Evolutionary conservation across 352 stramenopile genomes (phyloP), one percentile per base, ranked within the genome.

Genomic region (Elongisporangium senticosum): DNA sequence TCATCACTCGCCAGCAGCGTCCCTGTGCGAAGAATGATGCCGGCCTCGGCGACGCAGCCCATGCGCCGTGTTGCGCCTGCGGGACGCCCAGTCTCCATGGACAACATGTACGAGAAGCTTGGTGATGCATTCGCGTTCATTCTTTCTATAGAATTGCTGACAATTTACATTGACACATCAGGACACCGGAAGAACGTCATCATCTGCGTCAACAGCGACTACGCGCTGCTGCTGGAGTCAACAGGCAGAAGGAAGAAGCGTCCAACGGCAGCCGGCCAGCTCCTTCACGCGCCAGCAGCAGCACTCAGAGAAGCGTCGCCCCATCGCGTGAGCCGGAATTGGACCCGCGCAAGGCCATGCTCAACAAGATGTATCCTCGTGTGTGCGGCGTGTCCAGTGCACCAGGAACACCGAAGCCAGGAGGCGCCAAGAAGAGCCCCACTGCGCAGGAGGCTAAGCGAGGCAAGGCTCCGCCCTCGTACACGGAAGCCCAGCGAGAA

Each of bases 311-410:
- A 20, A 69, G 68, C 52, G 43, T 59, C 43, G 59, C 65, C 11
- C 60, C 53, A 15, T 63, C 63, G 22, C 62, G 53, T 66, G 51
- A 56, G 19, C 37, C 58, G 4, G 51, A 60, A 1, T 15, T 68
- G 13, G 69, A 72, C 55, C 63, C 68, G 39, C 74, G 83, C 6
- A 93, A 93, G 56, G 82, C 75, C 7, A 68, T 92, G 58, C 59
- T 95, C 51, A 69, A 93, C 58, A 84, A 82, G 50, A 93, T 93
- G 79, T 90, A 86, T 49, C 83, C 86, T 37, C 86, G 86, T 14
- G 77, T 93, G 3, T 91, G 77, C 23, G 85, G 83, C 0, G 74
- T 83, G 2, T 56, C 68, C 13, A 24, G 52, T 39, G 57, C 48
- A 50, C 61, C 54, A 53, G 67, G 23, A 65, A 72, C 56, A 57